Base-by-base conservation (phyloP, 805 yeast species). In the Ogataea minuta region DNA sequence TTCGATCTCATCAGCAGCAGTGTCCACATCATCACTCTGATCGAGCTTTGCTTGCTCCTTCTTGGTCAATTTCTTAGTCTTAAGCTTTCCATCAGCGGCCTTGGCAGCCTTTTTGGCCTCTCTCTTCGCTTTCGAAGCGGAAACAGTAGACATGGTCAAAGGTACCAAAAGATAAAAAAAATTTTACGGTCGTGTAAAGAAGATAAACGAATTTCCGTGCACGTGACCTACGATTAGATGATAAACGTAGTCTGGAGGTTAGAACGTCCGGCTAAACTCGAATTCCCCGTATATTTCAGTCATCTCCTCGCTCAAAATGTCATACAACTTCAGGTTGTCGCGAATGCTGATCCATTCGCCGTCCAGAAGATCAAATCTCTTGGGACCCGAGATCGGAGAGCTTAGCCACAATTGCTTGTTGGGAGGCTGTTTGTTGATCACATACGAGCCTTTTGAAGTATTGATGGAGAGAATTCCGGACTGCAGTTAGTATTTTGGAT, bases 71-170 rank as follows among this genome's bases (percentile, higher is more conserved):
- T 77, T 83, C 69, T 77, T 71, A 46, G 74, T 65, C 57, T 79
- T 71, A 48, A 74, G 67, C 59, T 77, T 71, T 59, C 89, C 90
- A 54, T 85, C 86, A 45, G 87, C 95, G 54, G 83, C 84, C 68
- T 90, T 88, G 70, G 90, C 95, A 54, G 84, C 87, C 68, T 89
- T 88, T 72, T 90, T 91, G 51, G 95, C 96, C 52, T 91, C 97
- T 82, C 99, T 87, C 73, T 91, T 93, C 49, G 98, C 98, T 67
- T 91, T 91, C 14, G 97, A 89, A 51, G 96, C 81, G 41, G 98
- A 91, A 52, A 81, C 76, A 28, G 59, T 45, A 43, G 79, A 74
- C 68, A 63, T 64, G 36, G 14, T 38, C 23, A 38, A 36, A 41
- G 35, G 41, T 37, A 30, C 27, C 41, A 12, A 31, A 31, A 21